These are phyloP conservation scores for Phialophora expanda DNA, from an alignment of 2,329 filamentous ascomycete species.

Conservation along the genomic window DNA sequence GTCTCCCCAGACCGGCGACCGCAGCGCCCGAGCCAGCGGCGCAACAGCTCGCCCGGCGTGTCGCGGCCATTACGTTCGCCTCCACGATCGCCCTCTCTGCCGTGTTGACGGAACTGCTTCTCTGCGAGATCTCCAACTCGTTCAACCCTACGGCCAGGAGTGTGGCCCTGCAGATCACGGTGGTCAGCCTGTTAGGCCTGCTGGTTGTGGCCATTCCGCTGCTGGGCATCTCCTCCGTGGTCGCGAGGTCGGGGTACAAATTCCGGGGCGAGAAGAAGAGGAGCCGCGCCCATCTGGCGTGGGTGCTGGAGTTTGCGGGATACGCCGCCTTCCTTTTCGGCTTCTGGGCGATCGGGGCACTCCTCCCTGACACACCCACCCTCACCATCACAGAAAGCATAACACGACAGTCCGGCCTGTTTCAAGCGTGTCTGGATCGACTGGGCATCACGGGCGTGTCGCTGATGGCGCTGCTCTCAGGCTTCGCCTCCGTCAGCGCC, in stretches of 20 bases:
- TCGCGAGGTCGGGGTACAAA: conserved; percentile 63
- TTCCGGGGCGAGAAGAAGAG: conserved; percentile 64
- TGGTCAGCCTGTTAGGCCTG: conserved; percentile 72
- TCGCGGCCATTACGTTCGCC: conserved; percentile 71
- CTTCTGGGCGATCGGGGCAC: conserved; percentile 77
- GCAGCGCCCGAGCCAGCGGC: conserved; percentile 39
- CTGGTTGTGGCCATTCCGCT: conserved; percentile 78
- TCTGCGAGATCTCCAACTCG: conserved; percentile 81
- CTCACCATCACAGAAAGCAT: conserved; percentile 48
- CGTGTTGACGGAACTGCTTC: conserved; percentile 77
- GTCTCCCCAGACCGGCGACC: conserved; percentile 32
- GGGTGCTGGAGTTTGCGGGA: conserved; percentile 66
- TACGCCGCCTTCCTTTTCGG: conserved; percentile 71
- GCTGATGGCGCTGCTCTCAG: conserved; percentile 84
- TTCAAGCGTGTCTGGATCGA: conserved; percentile 64
- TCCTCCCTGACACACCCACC: conserved; percentile 58
- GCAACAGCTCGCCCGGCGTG: conserved; percentile 40
- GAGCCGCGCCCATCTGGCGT: conserved; percentile 65
- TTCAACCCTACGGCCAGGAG: conserved; percentile 71
- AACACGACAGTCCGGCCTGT: conserved; percentile 51
- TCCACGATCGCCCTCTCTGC: conserved; percentile 76
- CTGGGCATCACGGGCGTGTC: conserved; percentile 85
- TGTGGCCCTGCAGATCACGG: conserved; percentile 70
- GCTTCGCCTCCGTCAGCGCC: conserved; percentile 85
- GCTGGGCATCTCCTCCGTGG: conserved; percentile 73